Evolutionary conservation across 2,329 filamentous ascomycete species (phyloP), one percentile per base, ranked within the genome.

Genomic region (Colletotrichum abscissum): DNA sequence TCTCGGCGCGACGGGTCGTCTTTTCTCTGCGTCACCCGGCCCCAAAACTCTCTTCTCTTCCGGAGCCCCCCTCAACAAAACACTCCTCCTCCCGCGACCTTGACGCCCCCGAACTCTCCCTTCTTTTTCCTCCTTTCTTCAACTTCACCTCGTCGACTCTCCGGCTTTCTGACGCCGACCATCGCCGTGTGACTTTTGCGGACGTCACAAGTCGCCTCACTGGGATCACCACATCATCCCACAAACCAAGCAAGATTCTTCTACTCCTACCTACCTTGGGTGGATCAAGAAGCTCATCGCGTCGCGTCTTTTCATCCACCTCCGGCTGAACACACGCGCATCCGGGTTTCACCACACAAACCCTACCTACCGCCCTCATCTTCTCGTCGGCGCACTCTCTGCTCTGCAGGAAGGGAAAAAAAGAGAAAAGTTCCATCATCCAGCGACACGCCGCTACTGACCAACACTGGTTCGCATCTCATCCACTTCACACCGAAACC

Each of bases 41-140:
- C 66, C 70, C 70, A 73, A 73, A 73, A 73, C 70, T 70, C 70
- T 73, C 65, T 69, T 73, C 69, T 73, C 72, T 72, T 68, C 74
- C 72, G 67, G 67, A 67, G 64, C 64, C 74, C 69, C 74, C 74
- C 73, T 74, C 72, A 74, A 75, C 72, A 75, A 74, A 64, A 74
- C 69, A 72, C 67, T 63, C 67, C 56, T 62, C 55, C 60, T 67
- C 60, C 67, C 68, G 57, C 67, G 55, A 56, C 72, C 62, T 65
- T 65, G 63, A 66, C 59, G 55, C 62, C 69, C 65, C 73, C 73
- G 62, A 66, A 52, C 62, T 54, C 49, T 74, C 46, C 49, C 55
- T 69, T 42, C 60, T 66, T 64, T 62, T 63, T 56, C 58, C 38
- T 54, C 69, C 59, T 42, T 55, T 56, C 55, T 35, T 19, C 73